Evolutionary conservation across 805 yeast genomes (phyloP).

Genomic region (Lipomyces starkeyi): DNA sequence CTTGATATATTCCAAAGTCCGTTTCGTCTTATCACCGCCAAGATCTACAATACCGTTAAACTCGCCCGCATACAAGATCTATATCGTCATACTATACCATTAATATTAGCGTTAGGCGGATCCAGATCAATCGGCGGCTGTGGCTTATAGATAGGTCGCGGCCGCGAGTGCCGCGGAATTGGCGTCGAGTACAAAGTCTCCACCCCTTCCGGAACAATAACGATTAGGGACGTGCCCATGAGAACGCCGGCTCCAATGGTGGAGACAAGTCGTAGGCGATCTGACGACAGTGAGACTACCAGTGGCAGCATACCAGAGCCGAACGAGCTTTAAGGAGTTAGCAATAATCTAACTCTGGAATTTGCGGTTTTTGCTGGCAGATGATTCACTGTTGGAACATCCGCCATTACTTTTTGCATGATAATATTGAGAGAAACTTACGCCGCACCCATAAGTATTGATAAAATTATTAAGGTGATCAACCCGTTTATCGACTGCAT

Average conservation of each 20-base stretch:
- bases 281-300: conserved; percentile 43
- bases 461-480: conserved; percentile 41
- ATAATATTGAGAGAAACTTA: conserved; percentile 27
- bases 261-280: conserved; percentile 51
- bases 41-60: neutral
- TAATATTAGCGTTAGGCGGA: conserved; percentile 8
- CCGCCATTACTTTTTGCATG: neutral
- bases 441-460: conserved; percentile 43
- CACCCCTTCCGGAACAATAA: conserved; percentile 72
- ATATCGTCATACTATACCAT: neutral
- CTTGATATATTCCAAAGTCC: neutral
- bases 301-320: conserved; percentile 46
- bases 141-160: conserved; percentile 14
- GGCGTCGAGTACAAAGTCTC: conserved; percentile 49
- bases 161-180: conserved; percentile 26
- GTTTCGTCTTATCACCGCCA: neutral
- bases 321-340: conserved; percentile 39
- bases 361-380: neutral
- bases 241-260: conserved; percentile 65
- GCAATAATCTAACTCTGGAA: neutral
- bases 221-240: conserved; percentile 62
- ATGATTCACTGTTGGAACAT: neutral
- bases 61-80: neutral
- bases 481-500: conserved; percentile 30
- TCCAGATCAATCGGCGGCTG: conserved; percentile 20